phyloP scores from a whole-genome alignment of 2,329 filamentous ascomycete species.

The Aspergillus sp. region DNA sequence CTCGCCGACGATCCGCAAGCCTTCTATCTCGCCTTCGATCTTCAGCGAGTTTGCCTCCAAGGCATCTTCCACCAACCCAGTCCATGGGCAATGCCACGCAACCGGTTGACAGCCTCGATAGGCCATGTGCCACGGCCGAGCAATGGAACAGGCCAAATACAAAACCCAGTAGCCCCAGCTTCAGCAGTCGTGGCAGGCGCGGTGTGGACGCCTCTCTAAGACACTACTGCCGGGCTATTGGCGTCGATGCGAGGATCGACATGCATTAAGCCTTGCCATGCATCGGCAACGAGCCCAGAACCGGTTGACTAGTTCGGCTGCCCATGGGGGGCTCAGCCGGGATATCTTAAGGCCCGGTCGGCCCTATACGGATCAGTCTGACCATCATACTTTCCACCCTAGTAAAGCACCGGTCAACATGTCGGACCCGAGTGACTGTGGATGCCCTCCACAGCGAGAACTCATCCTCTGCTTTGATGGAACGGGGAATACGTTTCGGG shows the following conservation, averaged over 20 bases:
- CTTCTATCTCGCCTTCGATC: neutral
- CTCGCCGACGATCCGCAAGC: neutral
- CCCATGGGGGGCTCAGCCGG: too few relatives aligned
- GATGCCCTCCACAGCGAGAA: constrained; percentile 4
- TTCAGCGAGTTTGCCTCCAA: neutral
- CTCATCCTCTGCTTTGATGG: constrained; percentile 42
- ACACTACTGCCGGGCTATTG: constrained; percentile 9
- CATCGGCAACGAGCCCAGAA: neutral
- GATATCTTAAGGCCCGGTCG: neutral
- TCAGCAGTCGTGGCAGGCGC: neutral
- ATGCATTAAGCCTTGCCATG: neutral
- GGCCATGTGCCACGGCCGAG: neutral
- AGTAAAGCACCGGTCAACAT: neutral
- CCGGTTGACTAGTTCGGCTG: neutral
- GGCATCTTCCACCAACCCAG: neutral
- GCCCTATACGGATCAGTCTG: neutral
- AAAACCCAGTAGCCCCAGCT: neutral
- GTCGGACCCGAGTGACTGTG: neutral
- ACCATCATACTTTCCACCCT: neutral
- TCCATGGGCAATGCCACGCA: neutral
- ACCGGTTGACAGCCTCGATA: too few relatives aligned
- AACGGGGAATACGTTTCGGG: constrained; percentile 41
- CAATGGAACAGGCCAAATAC: neutral
- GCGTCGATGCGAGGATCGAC: constrained; percentile 3
- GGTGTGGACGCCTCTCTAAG: constrained; percentile 4